Evolutionary conservation across 305 asterid species (phyloP).

Genomic region (Fraxinus dipetala): DNA sequence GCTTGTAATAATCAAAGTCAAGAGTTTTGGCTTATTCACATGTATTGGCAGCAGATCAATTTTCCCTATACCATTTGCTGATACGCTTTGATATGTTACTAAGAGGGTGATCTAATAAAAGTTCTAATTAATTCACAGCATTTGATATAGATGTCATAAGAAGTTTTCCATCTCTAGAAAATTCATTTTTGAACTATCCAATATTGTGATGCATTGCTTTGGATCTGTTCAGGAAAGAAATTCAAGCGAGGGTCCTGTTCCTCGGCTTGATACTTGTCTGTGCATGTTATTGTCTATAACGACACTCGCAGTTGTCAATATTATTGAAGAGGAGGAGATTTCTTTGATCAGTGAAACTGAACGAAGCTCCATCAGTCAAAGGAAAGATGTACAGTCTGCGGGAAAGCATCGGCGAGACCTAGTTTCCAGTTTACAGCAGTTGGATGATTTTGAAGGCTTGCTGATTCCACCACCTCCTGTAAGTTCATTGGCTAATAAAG

Average conservation of each 20-base stretch:
- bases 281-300: constrained; percentile 80
- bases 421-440: constrained; percentile 70
- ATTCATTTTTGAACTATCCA: constrained; percentile 14
- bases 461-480: constrained; percentile 75
- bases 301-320: constrained; percentile 69
- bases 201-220: constrained; percentile 25
- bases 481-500: constrained; percentile 86
- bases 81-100: constrained; percentile 5
- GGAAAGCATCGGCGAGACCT: constrained; percentile 71
- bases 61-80: background rate
- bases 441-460: constrained; percentile 82
- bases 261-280: constrained; percentile 87
- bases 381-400: constrained; percentile 44
- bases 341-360: constrained; percentile 42
- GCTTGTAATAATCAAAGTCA: constrained; percentile 6
- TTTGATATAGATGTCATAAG: constrained; percentile 18
- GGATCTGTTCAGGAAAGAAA: constrained; percentile 66
- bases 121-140: constrained; percentile 3
- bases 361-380: constrained; percentile 35
- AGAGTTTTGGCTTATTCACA: constrained; percentile 8
- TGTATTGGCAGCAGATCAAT: background rate
- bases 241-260: constrained; percentile 88
- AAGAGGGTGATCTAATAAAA: background rate
- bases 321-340: constrained; percentile 79
- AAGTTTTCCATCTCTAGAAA: constrained; percentile 13